Conservation (phyloP, 139 green algal genomes). For the Limnomonas spitsbergensis region DNA sequence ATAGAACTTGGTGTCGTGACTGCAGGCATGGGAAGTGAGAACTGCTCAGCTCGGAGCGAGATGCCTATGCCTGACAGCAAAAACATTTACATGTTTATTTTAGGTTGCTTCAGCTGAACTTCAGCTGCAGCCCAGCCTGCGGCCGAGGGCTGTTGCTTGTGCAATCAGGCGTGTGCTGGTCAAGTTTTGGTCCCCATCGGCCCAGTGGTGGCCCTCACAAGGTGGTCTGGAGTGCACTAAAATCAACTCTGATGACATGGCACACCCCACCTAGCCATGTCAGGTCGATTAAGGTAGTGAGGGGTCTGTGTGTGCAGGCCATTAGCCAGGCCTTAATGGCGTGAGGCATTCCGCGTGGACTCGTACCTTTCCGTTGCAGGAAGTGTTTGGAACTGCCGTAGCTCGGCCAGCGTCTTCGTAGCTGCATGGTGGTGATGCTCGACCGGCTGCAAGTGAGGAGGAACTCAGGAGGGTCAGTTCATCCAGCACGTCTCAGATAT, state of each 20-base stretch:
- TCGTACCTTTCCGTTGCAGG: conserved; percentile 9
- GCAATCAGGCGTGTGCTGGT: no score
- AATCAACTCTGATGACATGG: neutral
- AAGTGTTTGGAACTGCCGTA: conserved; percentile 12
- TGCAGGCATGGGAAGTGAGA: neutral
- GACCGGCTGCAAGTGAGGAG: neutral
- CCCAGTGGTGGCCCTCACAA: neutral
- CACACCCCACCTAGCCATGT: neutral
- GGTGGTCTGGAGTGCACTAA: neutral
- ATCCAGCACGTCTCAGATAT: neutral
- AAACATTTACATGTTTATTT: neutral
- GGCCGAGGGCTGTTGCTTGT: no score
- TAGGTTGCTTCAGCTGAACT: neutral
- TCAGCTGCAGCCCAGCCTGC: no score
- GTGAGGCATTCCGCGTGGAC: neutral
- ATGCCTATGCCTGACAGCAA: neutral
- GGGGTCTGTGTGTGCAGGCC: neutral
- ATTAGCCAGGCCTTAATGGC: neutral
- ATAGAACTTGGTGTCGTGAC: neutral
- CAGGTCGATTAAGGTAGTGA: neutral
- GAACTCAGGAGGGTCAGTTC: neutral
- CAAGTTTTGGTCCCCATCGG: neutral
- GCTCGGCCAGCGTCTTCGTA: conserved; percentile 15
- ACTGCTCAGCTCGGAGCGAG: no score
- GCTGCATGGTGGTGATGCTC: conserved; percentile 14